Percentiles rank a stretch among this genome's conserved stretches.
These are phyloP conservation scores for Liquidambar formosana DNA, from an alignment of 164 flowering plant species.

Conservation along the genomic window DNA sequence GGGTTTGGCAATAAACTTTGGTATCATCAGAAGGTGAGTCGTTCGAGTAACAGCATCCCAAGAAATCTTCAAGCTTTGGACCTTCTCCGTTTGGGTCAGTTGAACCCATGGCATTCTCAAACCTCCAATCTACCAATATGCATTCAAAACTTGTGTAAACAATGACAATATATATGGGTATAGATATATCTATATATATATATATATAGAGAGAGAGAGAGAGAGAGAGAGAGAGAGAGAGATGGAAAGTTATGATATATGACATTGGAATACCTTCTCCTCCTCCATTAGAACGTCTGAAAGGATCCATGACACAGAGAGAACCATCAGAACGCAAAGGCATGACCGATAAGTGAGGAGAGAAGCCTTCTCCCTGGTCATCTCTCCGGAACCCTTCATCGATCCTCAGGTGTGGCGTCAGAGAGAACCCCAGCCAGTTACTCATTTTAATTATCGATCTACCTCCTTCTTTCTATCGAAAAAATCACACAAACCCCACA, in stretches of 20 bases:
- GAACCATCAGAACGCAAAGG: conserved; percentile 71
- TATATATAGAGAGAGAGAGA: background rate
- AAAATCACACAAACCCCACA: background rate
- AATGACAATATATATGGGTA: background rate
- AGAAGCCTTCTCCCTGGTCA: background rate
- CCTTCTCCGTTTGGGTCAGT: conserved; percentile 31
- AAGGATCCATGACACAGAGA: conserved; percentile 46
- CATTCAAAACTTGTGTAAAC: background rate
- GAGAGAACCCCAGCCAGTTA: conserved; percentile 81
- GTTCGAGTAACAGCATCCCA: conserved; percentile 63
- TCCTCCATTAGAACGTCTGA: conserved; percentile 15
- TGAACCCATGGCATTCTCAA: conserved; percentile 30
- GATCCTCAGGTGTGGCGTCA: conserved; percentile 58
- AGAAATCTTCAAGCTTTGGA: conserved; percentile 80
- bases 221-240: background rate
- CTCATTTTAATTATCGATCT: conserved; percentile 31
- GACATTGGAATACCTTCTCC: no score
- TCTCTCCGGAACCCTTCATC: conserved; percentile 29
- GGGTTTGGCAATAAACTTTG: conserved; percentile 27
- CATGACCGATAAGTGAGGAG: conserved; percentile 42
- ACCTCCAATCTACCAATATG: conserved; percentile 50
- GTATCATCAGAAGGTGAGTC: conserved; percentile 28
- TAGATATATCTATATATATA: no score
- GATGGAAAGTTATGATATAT: no score
- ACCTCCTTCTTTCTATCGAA: background rate